Evolutionary conservation across 345 rosid genomes (phyloP), one percentile per base, ranked within the genome.

Genomic region (Gossypium herbaceum): DNA sequence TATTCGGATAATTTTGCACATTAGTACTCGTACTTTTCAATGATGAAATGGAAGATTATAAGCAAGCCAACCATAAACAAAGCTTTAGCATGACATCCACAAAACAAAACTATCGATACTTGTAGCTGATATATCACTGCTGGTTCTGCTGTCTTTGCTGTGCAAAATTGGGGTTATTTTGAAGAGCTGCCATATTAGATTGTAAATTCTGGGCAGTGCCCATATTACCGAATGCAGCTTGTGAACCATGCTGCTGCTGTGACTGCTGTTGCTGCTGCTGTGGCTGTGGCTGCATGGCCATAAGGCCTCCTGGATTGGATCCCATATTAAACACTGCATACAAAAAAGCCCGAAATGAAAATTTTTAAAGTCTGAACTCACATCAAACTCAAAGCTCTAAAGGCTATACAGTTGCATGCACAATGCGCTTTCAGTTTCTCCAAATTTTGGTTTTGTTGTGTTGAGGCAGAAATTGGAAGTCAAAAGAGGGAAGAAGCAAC

Each of bases 71-170:
- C 45, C 22, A 62, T 62, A 11, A 16, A 45, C 8, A 61, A 61
- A 61, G 20, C 47, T 17, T 16, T 34, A 16, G 47, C 22, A 43
- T 43, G 13, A 44, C 19, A 64, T 68, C 58, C 72, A 68, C 6
- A 47, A 67, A 22, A 68, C 43, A 10, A 48, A 47, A 22, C 22
- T 25, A 68, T 13, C 11, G 7, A 12, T 20, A 45, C 19, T 34
- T 72, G 16, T 9, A 41, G 65, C 13, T 7, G 68, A 73, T 27
- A 60, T 13, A 39, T 78, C 73, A 93, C 87, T 90, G 97, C 73
- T 86, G 97, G 81, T 85, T 90, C 75, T 85, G 97, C 76, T 88
- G 97, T 72, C 96, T 87, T 83, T 92, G 97, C 61, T 89, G 93
- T 10, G 79, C 69, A 47, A 84, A 88, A 75, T 82, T 82, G 43